These are phyloP conservation scores for Pisolithus thermaeus DNA, from an alignment of 1,284 basidiomycete genomes.

Conservation along the genomic window DNA sequence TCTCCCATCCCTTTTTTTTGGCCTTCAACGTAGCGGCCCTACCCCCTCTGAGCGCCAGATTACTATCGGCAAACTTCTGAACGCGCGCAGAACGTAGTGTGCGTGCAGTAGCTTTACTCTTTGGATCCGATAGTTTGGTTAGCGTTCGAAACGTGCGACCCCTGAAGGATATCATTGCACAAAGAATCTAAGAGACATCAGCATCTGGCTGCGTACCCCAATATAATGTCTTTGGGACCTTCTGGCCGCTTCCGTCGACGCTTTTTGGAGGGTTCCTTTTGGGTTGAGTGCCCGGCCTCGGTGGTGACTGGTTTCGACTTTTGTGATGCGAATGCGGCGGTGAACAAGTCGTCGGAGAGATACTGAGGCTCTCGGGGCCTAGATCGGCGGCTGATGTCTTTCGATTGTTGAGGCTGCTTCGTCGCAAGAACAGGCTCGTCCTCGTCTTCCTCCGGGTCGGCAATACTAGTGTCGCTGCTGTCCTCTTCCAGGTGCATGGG, in stretches of 20 bases:
- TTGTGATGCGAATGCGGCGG: slow-evolving; percentile 37
- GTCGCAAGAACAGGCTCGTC: slow-evolving; percentile 7
- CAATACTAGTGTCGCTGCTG: background rate
- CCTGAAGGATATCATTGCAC: slow-evolving; percentile 10
- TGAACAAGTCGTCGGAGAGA: slow-evolving; percentile 46
- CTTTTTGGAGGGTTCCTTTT: slow-evolving; percentile 17
- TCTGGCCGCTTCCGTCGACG: slow-evolving; percentile 13
- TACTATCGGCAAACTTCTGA: slow-evolving; percentile 23
- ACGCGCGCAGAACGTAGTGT: slow-evolving; percentile 26
- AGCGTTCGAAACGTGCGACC: slow-evolving; percentile 30
- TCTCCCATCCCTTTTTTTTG: slow-evolving; percentile 37
- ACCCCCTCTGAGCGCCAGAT: slow-evolving; percentile 30
- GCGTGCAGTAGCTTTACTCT: slow-evolving; percentile 18
- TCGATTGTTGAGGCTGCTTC: slow-evolving; percentile 1
- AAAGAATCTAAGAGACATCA: background rate
- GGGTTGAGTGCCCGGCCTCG: slow-evolving; percentile 9
- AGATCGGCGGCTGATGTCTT: background rate
- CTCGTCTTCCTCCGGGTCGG: slow-evolving; percentile 15
- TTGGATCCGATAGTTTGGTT: slow-evolving; percentile 13
- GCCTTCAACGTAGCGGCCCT: slow-evolving; percentile 22
- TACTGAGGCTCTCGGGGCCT: slow-evolving; percentile 27
- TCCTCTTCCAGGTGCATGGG: slow-evolving; percentile 4
- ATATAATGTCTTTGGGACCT: slow-evolving; percentile 21
- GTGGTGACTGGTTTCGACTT: slow-evolving; percentile 11
- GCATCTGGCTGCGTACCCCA: slow-evolving; percentile 18